Evolutionary conservation across 129 eudicot genomes (phyloP).

Genomic region (Scalesia atractyloides): DNA sequence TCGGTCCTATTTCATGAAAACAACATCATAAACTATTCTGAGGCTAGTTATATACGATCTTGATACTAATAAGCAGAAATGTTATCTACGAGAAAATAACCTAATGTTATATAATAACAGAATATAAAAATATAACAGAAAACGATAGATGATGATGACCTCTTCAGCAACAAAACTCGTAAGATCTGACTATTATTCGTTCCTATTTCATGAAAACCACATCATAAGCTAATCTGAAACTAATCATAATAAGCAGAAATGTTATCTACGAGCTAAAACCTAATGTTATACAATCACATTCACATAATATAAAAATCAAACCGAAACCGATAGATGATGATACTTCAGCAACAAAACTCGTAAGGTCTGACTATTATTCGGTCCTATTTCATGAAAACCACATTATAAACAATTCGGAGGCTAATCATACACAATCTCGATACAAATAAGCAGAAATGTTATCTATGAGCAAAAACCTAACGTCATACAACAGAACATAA

Average conservation of each 20-base stretch:
- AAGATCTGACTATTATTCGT: background rate
- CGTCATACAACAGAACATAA: background rate
- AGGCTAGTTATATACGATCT: conserved; percentile 13
- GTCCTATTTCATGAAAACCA: background rate
- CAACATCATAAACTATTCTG: conserved; percentile 7
- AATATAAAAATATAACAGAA: background rate
- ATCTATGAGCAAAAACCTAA: conserved; percentile 7
- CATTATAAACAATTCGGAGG: conserved; percentile 6
- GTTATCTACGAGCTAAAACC: background rate
- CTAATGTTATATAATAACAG: background rate
- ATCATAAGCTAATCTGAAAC: conserved; percentile 12
- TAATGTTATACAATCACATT: background rate
- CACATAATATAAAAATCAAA: too few relatives aligned
- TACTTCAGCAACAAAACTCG: background rate
- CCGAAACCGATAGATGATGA: background rate
- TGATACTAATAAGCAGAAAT: background rate
- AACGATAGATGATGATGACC: background rate
- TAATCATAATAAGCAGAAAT: conserved; percentile 1
- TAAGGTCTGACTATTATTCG: background rate
- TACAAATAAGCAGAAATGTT: background rate
- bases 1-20: background rate
- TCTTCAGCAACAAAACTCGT: background rate
- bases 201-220: background rate
- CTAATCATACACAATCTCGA: conserved; percentile 9
- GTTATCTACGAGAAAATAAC: conserved; percentile 7